These are phyloP conservation scores for Lachnellula willkommii DNA, from an alignment of 2,329 filamentous ascomycete species.

Conservation along the genomic window DNA sequence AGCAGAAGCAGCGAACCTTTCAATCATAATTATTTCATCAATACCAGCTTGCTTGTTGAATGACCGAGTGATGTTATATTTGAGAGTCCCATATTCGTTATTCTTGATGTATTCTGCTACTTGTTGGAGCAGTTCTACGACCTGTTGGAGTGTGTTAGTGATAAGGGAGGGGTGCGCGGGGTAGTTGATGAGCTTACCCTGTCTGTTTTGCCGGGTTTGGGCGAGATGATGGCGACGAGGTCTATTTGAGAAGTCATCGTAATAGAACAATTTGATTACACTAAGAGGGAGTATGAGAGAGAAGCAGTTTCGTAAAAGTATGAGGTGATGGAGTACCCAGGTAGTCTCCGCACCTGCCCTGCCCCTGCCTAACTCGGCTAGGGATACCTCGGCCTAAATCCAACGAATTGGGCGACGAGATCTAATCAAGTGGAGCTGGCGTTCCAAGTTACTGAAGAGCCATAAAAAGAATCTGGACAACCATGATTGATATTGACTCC, in stretches of 20 bases:
- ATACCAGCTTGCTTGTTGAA: constrained; percentile 24
- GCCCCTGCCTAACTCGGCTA: background rate
- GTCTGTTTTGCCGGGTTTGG: constrained; percentile 25
- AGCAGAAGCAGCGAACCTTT: constrained; percentile 18
- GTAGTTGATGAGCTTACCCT: constrained; percentile 15
- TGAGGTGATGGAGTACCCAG: background rate
- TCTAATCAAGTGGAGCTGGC: background rate
- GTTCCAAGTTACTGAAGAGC: no score
- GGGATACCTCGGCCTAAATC: background rate
- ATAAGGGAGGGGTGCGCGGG: background rate
- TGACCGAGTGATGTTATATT: constrained; percentile 23
- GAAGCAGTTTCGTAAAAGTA: background rate
- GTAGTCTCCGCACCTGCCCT: background rate
- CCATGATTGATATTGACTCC: no score
- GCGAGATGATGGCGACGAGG: constrained; percentile 23
- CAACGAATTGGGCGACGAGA: background rate
- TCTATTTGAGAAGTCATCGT: constrained; percentile 22
- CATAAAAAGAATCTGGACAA: no score
- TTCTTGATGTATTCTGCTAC: constrained; percentile 19
- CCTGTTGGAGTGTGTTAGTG: constrained; percentile 12
- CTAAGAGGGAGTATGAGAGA: background rate
- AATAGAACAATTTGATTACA: background rate
- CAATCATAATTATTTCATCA: constrained; percentile 28
- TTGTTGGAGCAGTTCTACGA: constrained; percentile 24
- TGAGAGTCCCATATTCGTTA: constrained; percentile 26